These are phyloP conservation scores for Metarhizium robertsii DNA, from an alignment of 2,329 filamentous ascomycete species.

Conservation along the genomic window DNA sequence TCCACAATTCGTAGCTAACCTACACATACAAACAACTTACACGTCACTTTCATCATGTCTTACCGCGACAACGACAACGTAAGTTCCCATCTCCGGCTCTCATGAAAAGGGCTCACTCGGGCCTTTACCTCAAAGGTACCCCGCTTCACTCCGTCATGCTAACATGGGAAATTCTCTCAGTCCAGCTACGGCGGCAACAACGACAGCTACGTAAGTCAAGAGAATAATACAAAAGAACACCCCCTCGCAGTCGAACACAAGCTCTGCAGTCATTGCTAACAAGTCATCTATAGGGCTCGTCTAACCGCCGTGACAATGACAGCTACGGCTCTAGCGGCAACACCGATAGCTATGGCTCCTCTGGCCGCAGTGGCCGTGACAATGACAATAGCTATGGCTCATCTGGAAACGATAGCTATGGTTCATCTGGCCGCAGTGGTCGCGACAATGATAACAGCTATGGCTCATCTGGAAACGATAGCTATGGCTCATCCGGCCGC, in stretches of 20 bases:
- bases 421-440: slow-evolving; percentile 7
- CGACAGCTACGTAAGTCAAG: slow-evolving; percentile 17
- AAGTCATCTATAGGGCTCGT: slow-evolving; percentile 10
- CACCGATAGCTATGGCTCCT: slow-evolving; percentile 11
- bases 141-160: neutral
- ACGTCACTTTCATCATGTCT: slow-evolving; percentile 30
- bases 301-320: slow-evolving; percentile 10
- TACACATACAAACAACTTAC: neutral
- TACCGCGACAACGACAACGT: slow-evolving; percentile 33
- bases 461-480: slow-evolving; percentile 11
- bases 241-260: neutral
- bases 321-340: slow-evolving; percentile 11
- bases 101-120: neutral
- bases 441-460: slow-evolving; percentile 11
- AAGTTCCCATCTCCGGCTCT: slow-evolving; percentile 9
- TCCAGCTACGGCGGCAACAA: slow-evolving; percentile 19
- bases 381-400: slow-evolving; percentile 14
- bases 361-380: neutral
- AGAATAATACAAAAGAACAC: no score
- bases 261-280: slow-evolving; percentile 3
- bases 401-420: slow-evolving; percentile 10
- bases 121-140: neutral
- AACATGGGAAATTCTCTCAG: slow-evolving; percentile 4
- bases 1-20: no score
- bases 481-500: slow-evolving; percentile 10